phyloP scores from a whole-genome alignment of 495 filamentous ascomycete species.

The Penicillium paradoxum region DNA sequence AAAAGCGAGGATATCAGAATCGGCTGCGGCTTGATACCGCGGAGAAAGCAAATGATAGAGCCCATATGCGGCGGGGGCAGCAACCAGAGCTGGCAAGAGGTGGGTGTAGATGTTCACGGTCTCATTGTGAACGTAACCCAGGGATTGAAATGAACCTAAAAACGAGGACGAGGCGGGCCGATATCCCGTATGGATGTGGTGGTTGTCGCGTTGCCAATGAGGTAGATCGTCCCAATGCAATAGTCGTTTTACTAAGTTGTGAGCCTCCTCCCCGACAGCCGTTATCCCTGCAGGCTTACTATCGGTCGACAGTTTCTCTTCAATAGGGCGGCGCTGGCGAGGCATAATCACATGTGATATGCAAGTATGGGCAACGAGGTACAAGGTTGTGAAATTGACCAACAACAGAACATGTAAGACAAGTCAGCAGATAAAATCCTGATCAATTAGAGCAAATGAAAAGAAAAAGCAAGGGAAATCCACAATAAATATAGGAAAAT shows the following conservation, averaged over 20 bases:
- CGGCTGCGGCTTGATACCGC: conserved; percentile 60
- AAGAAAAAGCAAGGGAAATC: background rate
- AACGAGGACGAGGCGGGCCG: conserved; percentile 65
- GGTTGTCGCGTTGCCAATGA: conserved; percentile 71
- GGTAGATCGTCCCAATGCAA: conserved; percentile 62
- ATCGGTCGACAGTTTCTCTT: conserved; percentile 15
- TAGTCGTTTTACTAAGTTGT: conserved; percentile 32
- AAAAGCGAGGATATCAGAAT: conserved; percentile 65
- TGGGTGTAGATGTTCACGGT: conserved; percentile 94
- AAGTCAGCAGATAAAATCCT: conserved; percentile 12
- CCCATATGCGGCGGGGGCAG: conserved; percentile 32
- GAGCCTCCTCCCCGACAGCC: conserved; percentile 25
- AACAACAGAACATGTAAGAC: conserved; percentile 9
- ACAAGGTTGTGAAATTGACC: conserved; percentile 11
- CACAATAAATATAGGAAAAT: background rate
- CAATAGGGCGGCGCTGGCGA: conserved; percentile 36
- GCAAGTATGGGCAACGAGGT: conserved; percentile 14
- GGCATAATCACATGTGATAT: conserved; percentile 29
- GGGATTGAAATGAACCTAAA: conserved; percentile 54
- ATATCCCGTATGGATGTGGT: conserved; percentile 68
- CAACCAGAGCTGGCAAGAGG: conserved; percentile 51
- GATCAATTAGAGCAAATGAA: background rate
- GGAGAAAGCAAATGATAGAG: conserved; percentile 52
- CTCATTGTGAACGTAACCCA: conserved; percentile 85
- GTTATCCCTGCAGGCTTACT: conserved; percentile 17